Conservation (phyloP, 768 basidiomycete species). For the Cantharellus anzutake region DNA sequence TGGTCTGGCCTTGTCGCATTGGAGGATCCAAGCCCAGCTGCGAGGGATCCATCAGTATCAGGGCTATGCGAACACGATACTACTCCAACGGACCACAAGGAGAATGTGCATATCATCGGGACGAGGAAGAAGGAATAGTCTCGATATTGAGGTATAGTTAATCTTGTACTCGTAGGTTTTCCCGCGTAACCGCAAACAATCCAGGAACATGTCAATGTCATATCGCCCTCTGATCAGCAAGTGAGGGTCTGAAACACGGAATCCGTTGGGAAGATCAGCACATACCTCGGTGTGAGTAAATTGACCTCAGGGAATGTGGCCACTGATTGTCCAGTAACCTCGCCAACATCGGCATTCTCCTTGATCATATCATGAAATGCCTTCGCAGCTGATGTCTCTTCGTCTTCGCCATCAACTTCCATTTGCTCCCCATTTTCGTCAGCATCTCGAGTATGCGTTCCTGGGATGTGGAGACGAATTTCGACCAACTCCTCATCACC, state of each 20-base stretch:
- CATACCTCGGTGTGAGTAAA: constrained; percentile 52
- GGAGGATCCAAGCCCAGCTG: constrained; percentile 83
- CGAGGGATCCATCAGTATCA: background rate
- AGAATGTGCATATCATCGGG: constrained; percentile 83
- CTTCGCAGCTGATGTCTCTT: constrained; percentile 81
- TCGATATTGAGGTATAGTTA: constrained; percentile 68
- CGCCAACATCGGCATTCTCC: constrained; percentile 87
- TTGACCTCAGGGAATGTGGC: constrained; percentile 89
- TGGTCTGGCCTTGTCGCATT: constrained; percentile 93
- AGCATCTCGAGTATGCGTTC: constrained; percentile 36
- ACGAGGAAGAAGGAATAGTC: constrained; percentile 84
- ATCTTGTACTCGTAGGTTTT: constrained; percentile 99
- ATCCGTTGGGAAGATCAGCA: background rate
- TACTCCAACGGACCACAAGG: constrained; percentile 52
- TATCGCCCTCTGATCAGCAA: constrained; percentile 53
- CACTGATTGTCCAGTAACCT: constrained; percentile 82
- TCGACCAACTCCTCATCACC: constrained; percentile 78
- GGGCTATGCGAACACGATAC: background rate
- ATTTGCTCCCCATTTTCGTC: constrained; percentile 11
- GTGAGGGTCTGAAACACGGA: background rate
- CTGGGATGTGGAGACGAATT: constrained; percentile 91
- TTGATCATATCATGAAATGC: constrained; percentile 93
- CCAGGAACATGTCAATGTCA: constrained; percentile 95
- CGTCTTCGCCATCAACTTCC: constrained; percentile 33
- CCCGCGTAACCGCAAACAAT: constrained; percentile 86